These are phyloP conservation scores for Hanseniaspora valbyensis DNA, from an alignment of 805 yeast genomes.

Conservation along the genomic window DNA sequence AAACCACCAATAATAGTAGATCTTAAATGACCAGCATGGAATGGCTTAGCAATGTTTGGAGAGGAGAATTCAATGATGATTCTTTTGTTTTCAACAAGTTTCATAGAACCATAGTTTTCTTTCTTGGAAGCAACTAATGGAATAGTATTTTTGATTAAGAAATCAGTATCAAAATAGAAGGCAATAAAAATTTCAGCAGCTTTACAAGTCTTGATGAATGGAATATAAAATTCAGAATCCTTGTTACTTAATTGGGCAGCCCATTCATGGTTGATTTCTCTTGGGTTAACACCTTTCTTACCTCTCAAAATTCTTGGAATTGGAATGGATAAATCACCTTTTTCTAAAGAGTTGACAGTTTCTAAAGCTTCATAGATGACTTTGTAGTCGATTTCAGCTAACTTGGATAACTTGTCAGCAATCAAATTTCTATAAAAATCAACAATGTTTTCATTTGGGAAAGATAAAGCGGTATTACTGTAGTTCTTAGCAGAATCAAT, in stretches of 20 bases:
- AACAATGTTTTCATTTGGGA: slow-evolving; percentile 67
- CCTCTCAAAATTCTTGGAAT: slow-evolving; percentile 67
- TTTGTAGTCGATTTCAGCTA: slow-evolving; percentile 59
- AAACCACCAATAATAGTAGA: slow-evolving; percentile 97
- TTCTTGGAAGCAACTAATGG: slow-evolving; percentile 55
- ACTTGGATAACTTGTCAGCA: slow-evolving; percentile 58
- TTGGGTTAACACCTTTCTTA: slow-evolving; percentile 70
- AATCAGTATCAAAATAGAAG: slow-evolving; percentile 55
- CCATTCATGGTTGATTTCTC: slow-evolving; percentile 64
- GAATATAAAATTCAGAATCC: slow-evolving; percentile 23
- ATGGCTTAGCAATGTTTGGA: slow-evolving; percentile 98
- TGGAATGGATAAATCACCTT: slow-evolving; percentile 89
- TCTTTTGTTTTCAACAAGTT: slow-evolving; percentile 51
- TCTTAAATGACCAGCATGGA: slow-evolving; percentile 98
- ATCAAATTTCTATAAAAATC: slow-evolving; percentile 87
- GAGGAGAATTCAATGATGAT: slow-evolving; percentile 84
- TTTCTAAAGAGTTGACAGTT: slow-evolving; percentile 71
- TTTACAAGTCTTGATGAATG: slow-evolving; percentile 57
- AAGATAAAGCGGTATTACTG: slow-evolving; percentile 29
- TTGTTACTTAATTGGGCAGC: slow-evolving; percentile 44
- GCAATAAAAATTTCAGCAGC: slow-evolving; percentile 88
- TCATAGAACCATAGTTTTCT: slow-evolving; percentile 57
- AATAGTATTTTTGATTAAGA: slow-evolving; percentile 57
- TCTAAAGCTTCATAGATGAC: slow-evolving; percentile 78
- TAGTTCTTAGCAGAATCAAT: slow-evolving; percentile 2